Evolutionary conservation across 768 basidiomycete species (phyloP).

Genomic region (Auriscalpium microsporum): DNA sequence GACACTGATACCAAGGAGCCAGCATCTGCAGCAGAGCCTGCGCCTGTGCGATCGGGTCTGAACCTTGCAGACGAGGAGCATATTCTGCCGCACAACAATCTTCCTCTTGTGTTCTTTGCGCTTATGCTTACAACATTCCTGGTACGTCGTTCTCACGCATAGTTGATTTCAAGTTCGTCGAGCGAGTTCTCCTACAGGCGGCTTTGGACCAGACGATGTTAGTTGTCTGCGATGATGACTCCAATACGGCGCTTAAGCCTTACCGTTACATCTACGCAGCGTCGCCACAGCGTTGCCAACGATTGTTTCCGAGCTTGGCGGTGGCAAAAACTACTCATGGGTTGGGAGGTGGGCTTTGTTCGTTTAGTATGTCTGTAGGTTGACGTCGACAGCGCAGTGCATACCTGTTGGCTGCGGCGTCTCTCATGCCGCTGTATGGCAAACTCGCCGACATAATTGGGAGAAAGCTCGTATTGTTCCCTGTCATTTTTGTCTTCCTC

Average conservation of each 20-base stretch:
- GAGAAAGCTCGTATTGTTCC: conserved; percentile 30
- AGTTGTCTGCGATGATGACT: conserved; percentile 1
- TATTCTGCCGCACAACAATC: not conserved
- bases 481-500: conserved; percentile 30
- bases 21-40: too few relatives aligned
- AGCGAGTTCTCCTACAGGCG: conserved; percentile 19
- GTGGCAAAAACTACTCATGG: conserved; percentile 61
- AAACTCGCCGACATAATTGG: conserved; percentile 25
- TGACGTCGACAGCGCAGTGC: conserved; percentile 7
- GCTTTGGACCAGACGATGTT: conserved; percentile 51
- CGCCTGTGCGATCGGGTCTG: too few relatives aligned
- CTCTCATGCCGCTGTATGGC: conserved; percentile 24
- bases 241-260: not conserved
- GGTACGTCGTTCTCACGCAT: not conserved
- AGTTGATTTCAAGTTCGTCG: not conserved
- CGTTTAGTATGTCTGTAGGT: not conserved
- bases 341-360: conserved; percentile 47
- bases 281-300: conserved; percentile 73
- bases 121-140: not conserved
- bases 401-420: conserved; percentile 22
- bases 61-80: not conserved
- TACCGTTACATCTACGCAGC: conserved; percentile 37
- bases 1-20: too few relatives aligned
- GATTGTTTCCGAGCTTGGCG: conserved; percentile 57
- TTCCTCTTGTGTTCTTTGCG: not conserved